phyloP scores from a whole-genome alignment of 116 monocot species.

The Phalaenopsis hybrid region DNA sequence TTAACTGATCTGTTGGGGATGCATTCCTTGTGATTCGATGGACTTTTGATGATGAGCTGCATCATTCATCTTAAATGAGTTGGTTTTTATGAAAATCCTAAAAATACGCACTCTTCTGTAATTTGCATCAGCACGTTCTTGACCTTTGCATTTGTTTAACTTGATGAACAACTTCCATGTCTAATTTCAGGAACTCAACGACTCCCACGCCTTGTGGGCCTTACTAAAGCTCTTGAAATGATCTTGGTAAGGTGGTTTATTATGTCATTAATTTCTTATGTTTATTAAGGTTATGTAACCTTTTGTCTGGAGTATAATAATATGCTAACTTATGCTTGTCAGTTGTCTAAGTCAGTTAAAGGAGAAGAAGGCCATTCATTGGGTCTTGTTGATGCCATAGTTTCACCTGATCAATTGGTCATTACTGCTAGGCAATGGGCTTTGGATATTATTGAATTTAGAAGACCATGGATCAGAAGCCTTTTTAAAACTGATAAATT shows the following conservation, averaged over 20 bases:
- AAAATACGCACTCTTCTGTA: not conserved
- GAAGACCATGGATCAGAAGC: conserved; percentile 47
- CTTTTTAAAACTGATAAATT: conserved; percentile 53
- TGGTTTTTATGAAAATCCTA: not conserved
- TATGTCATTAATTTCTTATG: not conserved
- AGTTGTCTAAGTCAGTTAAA: conserved; percentile 56
- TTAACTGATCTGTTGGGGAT: not conserved
- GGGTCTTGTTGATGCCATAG: conserved; percentile 55
- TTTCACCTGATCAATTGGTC: conserved; percentile 33
- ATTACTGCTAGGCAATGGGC: conserved; percentile 43
- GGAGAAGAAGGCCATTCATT: conserved; percentile 44
- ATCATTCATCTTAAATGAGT: not conserved
- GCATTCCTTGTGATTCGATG: not conserved
- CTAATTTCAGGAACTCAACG: conserved; percentile 48
- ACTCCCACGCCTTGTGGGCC: conserved; percentile 55
- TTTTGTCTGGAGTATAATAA: not conserved
- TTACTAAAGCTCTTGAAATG: conserved; percentile 64
- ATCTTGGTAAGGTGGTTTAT: conserved; percentile 30
- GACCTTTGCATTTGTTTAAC: not conserved
- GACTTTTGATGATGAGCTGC: not conserved
- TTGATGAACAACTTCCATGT: not conserved
- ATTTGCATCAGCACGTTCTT: not conserved
- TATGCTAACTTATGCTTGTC: not conserved
- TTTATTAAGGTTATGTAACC: not conserved
- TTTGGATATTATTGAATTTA: conserved; percentile 43